These are phyloP conservation scores for Mycena rebaudengoi DNA, from an alignment of 768 basidiomycete genomes.

Conservation along the genomic window DNA sequence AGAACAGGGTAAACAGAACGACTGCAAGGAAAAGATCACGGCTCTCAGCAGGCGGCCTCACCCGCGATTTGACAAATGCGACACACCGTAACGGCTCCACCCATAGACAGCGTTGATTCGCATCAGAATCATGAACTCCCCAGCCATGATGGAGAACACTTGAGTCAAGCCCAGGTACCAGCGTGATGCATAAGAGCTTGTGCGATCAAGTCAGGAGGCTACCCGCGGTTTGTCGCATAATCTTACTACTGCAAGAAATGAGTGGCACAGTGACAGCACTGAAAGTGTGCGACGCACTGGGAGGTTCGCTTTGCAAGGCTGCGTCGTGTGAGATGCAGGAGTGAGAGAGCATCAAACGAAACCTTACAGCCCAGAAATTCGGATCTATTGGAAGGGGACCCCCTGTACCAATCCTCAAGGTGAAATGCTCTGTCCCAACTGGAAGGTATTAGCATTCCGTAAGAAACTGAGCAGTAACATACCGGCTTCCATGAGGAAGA, in stretches of 20 bases:
- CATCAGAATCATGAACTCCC: conserved; percentile 8
- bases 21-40: conserved; percentile 5
- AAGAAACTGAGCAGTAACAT: conserved; percentile 1
- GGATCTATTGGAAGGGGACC: conserved; percentile 4
- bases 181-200: conserved; percentile 8
- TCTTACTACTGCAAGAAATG: conserved; percentile 8
- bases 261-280: not conserved
- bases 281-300: conserved; percentile 7
- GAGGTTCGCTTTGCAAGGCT: conserved; percentile 8
- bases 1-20: conserved; percentile 9
- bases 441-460: not conserved
- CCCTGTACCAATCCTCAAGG: not conserved
- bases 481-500: conserved; percentile 12
- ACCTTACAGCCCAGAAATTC: conserved; percentile 7
- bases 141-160: conserved; percentile 14
- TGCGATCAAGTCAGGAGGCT: conserved; percentile 5
- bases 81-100: conserved; percentile 7
- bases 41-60: conserved; percentile 3
- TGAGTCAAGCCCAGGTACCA: conserved; percentile 11
- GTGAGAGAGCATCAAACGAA: conserved; percentile 4
- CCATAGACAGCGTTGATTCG: conserved; percentile 12
- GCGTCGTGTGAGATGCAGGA: not conserved
- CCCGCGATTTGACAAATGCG: not conserved
- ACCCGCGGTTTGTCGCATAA: not conserved
- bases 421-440: conserved; percentile 7